Conservation (phyloP, 768 basidiomycete species). For the Hypsizygus marmoreus region DNA sequence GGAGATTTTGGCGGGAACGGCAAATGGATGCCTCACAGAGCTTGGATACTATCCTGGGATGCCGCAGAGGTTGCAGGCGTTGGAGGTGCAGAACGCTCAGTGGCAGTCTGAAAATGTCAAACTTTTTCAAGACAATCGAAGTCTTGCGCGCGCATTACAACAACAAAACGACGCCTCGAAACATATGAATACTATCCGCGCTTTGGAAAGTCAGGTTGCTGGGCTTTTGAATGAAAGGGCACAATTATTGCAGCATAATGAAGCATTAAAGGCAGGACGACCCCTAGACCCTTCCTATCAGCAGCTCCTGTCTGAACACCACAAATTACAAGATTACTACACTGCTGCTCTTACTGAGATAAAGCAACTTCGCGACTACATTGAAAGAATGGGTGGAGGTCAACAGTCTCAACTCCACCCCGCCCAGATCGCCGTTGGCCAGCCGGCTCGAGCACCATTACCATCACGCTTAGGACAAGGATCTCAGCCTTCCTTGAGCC, state of each 20-base stretch:
- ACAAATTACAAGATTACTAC: conserved; percentile 14
- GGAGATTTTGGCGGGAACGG: conserved; percentile 44
- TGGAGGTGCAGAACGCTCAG: conserved; percentile 30
- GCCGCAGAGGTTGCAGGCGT: conserved; percentile 34
- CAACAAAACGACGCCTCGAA: conserved; percentile 21
- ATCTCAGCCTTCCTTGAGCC: no score
- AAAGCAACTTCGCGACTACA: conserved; percentile 16
- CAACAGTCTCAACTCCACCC: not conserved
- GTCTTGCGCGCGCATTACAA: conserved; percentile 26
- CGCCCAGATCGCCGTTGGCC: not conserved
- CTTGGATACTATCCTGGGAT: conserved; percentile 49
- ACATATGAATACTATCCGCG: conserved; percentile 19
- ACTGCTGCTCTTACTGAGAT: conserved; percentile 21
- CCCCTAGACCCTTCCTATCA: conserved; percentile 15
- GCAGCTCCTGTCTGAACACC: conserved; percentile 20
- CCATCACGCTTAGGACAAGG: no score
- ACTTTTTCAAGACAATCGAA: conserved; percentile 41
- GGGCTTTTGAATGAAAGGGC: conserved; percentile 20
- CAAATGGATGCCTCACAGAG: conserved; percentile 48
- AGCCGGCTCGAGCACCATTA: conserved; percentile 1
- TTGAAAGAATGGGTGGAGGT: not conserved
- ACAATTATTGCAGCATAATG: conserved; percentile 17
- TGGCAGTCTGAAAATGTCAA: conserved; percentile 40
- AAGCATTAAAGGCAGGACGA: conserved; percentile 14
- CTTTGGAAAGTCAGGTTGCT: conserved; percentile 25